These are phyloP conservation scores for Cornus controversa DNA, from an alignment of 148 eudicot species.

Conservation along the genomic window DNA sequence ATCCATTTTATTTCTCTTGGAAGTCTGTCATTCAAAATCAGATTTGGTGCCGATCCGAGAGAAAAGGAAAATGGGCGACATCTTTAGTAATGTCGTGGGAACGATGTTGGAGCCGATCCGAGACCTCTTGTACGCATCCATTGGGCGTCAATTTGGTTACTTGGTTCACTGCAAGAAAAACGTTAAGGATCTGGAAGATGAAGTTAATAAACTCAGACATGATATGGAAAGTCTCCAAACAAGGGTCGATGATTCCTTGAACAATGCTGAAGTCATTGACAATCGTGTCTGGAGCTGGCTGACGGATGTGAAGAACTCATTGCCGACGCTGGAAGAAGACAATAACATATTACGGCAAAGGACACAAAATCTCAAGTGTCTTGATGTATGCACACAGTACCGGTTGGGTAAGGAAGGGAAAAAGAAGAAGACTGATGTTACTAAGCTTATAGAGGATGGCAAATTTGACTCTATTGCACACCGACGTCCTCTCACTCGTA, in stretches of 20 bases:
- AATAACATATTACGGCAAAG: background rate
- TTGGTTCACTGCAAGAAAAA: background rate
- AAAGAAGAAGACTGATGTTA: background rate
- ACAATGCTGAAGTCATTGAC: background rate
- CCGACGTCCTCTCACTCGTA: background rate
- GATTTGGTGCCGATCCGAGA: too few species aligned
- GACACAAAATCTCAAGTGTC: background rate
- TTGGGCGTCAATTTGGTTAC: background rate
- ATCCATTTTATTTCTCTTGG: too few species aligned
- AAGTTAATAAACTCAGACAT: background rate
- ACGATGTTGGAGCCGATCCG: too few species aligned
- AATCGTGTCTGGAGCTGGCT: background rate
- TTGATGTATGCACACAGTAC: background rate
- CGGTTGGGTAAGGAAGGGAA: background rate
- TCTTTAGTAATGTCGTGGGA: too few species aligned
- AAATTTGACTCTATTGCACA: background rate
- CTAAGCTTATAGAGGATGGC: background rate
- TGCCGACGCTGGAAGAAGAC: background rate
- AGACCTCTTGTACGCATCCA: background rate
- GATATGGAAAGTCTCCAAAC: background rate
- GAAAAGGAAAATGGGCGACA: too few species aligned
- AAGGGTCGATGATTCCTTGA: background rate
- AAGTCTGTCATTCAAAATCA: too few species aligned
- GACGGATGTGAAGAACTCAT: too few species aligned
- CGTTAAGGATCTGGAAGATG: background rate